These are phyloP conservation scores for Aureobasidium subglaciale DNA, from an alignment of 2,329 filamentous ascomycete species.

Conservation along the genomic window DNA sequence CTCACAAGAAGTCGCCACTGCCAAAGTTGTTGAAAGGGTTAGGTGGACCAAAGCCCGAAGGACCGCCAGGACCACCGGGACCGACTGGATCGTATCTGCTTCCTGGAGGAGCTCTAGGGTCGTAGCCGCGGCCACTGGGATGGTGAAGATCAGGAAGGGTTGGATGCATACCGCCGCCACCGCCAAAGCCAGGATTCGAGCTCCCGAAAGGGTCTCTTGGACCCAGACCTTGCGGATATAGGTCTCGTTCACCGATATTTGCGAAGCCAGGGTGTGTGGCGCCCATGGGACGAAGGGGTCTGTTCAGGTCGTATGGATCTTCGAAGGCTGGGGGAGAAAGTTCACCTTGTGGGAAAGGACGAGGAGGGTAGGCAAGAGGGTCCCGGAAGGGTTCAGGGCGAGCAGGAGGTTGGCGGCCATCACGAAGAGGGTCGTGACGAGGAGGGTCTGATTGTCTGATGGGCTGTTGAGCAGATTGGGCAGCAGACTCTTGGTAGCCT, in stretches of 20 bases:
- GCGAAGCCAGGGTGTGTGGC: constrained; percentile 29
- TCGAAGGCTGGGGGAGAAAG: constrained; percentile 88
- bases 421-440: constrained; percentile 43
- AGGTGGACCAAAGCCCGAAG: constrained; percentile 43
- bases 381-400: constrained; percentile 56
- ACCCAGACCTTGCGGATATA: constrained; percentile 80
- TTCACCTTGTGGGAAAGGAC: constrained; percentile 61
- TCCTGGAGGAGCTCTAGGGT: constrained; percentile 74
- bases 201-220: constrained; percentile 61
- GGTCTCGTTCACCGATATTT: constrained; percentile 74
- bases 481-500: constrained; percentile 54
- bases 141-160: constrained; percentile 87
- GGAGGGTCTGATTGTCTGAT: constrained; percentile 25
- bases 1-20: constrained; percentile 51
- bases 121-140: constrained; percentile 45
- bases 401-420: constrained; percentile 53
- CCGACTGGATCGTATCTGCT: constrained; percentile 86
- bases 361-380: constrained; percentile 54
- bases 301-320: constrained; percentile 79
- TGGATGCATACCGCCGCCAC: constrained; percentile 87
- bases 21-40: constrained; percentile 57
- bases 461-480: constrained; percentile 17
- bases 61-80: constrained; percentile 62
- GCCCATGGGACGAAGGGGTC: constrained; percentile 50
- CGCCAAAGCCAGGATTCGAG: constrained; percentile 46